Percentiles rank a stretch among this genome's conserved stretches.
These are phyloP conservation scores for Usnea hakonensis DNA, from an alignment of 495 filamentous ascomycete genomes.

Conservation along the genomic window DNA sequence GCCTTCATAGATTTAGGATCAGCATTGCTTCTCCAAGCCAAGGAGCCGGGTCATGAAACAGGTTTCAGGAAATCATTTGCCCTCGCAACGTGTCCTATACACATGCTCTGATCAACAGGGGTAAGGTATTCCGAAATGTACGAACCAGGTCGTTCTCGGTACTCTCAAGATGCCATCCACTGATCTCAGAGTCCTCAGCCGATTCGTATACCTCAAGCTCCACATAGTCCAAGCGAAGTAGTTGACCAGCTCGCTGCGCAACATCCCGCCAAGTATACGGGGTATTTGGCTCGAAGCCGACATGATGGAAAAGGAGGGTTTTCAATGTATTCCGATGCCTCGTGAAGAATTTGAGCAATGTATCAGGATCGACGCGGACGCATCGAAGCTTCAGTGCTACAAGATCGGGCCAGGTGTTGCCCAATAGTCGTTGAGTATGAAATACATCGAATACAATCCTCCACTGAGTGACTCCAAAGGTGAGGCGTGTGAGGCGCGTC, in stretches of 20 bases:
- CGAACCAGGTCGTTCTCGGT: neutral
- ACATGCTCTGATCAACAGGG: too few relatives aligned
- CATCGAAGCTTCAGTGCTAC: neutral
- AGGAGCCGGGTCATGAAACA: too few relatives aligned
- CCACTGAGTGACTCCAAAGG: neutral
- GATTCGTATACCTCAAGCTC: neutral
- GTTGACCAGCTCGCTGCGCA: neutral
- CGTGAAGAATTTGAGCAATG: neutral
- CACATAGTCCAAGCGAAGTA: neutral
- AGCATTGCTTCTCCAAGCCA: too few relatives aligned
- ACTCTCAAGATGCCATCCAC: neutral
- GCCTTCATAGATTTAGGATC: too few relatives aligned
- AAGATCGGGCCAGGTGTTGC: neutral
- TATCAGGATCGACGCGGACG: neutral
- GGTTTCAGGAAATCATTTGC: too few relatives aligned
- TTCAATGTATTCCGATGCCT: neutral
- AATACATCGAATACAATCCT: neutral
- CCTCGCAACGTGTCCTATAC: too few relatives aligned
- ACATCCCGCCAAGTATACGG: neutral
- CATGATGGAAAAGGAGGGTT: neutral
- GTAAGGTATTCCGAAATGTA: too few relatives aligned
- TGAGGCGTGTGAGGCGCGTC: neutral
- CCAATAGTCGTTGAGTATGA: neutral
- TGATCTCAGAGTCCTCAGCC: neutral
- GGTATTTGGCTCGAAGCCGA: neutral